A percentile compares a stretch with the other conserved stretches of the same genome.
phyloP scores from a whole-genome alignment of 345 rosid species.

The Erysimum cheiranthoides region DNA sequence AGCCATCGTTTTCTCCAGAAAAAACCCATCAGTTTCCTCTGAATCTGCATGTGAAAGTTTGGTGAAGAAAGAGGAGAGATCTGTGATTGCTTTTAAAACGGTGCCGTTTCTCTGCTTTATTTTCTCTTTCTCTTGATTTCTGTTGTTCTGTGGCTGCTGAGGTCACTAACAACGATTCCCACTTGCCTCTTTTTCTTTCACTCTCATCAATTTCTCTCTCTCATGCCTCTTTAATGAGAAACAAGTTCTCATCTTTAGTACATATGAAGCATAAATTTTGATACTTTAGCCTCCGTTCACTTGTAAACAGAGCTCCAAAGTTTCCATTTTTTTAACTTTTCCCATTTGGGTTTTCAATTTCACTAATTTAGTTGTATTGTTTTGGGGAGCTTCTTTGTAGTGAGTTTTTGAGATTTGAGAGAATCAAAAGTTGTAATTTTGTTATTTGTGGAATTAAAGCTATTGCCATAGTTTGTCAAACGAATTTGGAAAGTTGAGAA shows the following conservation, averaged over 20 bases:
- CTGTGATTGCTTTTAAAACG: conserved; percentile 56
- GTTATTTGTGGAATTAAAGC: conserved; percentile 12
- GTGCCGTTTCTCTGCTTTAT: conserved; percentile 42
- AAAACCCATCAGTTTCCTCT: conserved; percentile 49
- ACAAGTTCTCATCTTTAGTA: conserved; percentile 31
- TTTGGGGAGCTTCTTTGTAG: neutral
- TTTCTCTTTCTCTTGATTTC: conserved; percentile 18
- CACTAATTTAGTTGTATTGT: neutral
- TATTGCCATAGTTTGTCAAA: conserved; percentile 14
- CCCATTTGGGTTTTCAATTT: no score
- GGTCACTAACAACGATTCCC: conserved; percentile 32
- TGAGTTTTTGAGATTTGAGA: conserved; percentile 19
- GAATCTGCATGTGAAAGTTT: conserved; percentile 68
- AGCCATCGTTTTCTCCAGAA: conserved; percentile 57
- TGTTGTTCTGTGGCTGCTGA: conserved; percentile 36
- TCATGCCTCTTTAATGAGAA: conserved; percentile 2
- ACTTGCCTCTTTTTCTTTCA: conserved; percentile 32
- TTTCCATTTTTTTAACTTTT: conserved; percentile 28
- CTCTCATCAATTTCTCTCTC: conserved; percentile 20
- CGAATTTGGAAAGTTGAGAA: conserved; percentile 18
- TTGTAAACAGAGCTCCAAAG: conserved; percentile 36
- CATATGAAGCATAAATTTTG: conserved; percentile 28
- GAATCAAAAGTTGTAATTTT: conserved; percentile 21
- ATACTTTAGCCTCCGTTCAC: conserved; percentile 5
- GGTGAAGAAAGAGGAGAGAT: conserved; percentile 55